Evolutionary conservation across 2,329 filamentous ascomycete genomes (phyloP), one percentile per base, ranked within the genome.

Genomic region (Pseudocercospora musae): DNA sequence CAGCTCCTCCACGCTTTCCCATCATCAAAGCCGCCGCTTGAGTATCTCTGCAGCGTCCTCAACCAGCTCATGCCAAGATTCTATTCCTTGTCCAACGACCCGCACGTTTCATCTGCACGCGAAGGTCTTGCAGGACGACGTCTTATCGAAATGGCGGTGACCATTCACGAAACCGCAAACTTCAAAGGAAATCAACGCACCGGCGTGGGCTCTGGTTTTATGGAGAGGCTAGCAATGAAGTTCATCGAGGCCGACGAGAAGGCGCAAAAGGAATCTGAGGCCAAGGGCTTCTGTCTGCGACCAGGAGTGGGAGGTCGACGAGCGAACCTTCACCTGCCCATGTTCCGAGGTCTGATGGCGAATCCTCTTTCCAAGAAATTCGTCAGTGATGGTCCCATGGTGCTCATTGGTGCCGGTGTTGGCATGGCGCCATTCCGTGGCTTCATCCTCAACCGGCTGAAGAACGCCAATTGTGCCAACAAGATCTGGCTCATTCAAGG

Each of bases 261-360:
- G 1, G 89, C 89, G 52, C 81, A 84, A 59, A 76, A 77, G 50
- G 68, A 71, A 18, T 72, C 71, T 1, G 67, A 70, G 21, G 62
- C 78, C 54, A 67, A 82, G 78, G 79, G 82, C 62, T 78, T 73
- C 57, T 68, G 74, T 31, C 71, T 79, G 23, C 74, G 78, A 6
- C 67, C 70, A 9, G 72, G 72, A 49, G 69, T 70, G 21, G 72
- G 69, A 33, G 73, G 73, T 21, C 68, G 73, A 25, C 50, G 62
- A 5, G 78, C 86, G 2, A 85, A 92, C 68, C 74, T 98, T 15
- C 87, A 91, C 69, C 82, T 98, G 4, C 95, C 95, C 70, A 97
- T 99, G 91, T 99, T 99, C 85, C 92, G 96, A 73, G 95, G 95
- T 0, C 82, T 99, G 48, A 99, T 99, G 95, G 89, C 92, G 65